Percentiles rank a stretch among this genome's conserved stretches.
phyloP scores from a whole-genome alignment of 129 eudicot genomes.

The Artemisia argyi region DNA sequence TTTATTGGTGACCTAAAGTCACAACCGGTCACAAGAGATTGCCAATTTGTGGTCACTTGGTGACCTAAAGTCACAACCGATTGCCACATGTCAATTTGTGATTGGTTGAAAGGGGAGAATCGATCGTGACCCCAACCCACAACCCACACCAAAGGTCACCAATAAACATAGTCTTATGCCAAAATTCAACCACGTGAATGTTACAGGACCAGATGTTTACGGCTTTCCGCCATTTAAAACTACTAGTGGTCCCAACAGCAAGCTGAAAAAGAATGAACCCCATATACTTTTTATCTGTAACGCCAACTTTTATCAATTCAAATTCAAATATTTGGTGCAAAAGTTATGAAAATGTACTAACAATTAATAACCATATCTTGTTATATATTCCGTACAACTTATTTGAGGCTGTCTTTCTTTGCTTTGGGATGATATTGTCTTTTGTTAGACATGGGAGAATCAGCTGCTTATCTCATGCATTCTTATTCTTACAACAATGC shows the following conservation, averaged over 20 bases:
- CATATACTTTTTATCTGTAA: slow-evolving; percentile 10
- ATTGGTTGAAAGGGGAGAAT: too few species aligned
- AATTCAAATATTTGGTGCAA: slow-evolving; percentile 17
- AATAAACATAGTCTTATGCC: too few species aligned
- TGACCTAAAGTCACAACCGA: too few species aligned
- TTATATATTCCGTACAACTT: not conserved
- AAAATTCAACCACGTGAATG: not conserved
- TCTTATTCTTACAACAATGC: slow-evolving; percentile 48
- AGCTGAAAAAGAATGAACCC: slow-evolving; percentile 21
- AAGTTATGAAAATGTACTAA: slow-evolving; percentile 4
- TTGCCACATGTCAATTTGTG: too few species aligned
- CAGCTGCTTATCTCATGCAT: slow-evolving; percentile 59
- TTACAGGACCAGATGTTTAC: not conserved
- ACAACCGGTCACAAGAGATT: too few species aligned
- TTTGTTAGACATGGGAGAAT: slow-evolving; percentile 51
- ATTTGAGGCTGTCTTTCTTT: not conserved
- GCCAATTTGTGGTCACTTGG: too few species aligned
- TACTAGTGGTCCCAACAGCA: slow-evolving; percentile 14
- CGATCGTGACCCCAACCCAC: too few species aligned
- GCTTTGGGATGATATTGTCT: not conserved
- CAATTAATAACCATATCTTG: slow-evolving; percentile 11
- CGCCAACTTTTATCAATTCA: slow-evolving; percentile 18
- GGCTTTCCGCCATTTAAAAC: not conserved
- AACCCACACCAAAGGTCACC: too few species aligned
- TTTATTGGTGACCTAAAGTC: too few species aligned